Base-by-base conservation (phyloP, 169 alveolate species). In the Miamiensis avidus region DNA sequence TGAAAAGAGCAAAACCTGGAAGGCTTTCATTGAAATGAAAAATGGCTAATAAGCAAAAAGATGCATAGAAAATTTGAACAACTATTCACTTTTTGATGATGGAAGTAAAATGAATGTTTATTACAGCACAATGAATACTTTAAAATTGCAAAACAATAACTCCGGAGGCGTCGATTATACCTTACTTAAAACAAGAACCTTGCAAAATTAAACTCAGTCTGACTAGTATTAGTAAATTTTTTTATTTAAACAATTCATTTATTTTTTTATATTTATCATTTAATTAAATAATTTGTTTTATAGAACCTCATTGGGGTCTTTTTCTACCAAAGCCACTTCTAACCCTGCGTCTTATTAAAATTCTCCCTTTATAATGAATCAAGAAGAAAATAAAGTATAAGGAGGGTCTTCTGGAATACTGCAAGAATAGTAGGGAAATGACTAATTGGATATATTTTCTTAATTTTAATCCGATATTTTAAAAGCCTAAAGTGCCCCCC, bases 101-200 rank as follows among this genome's bases (percentile, higher is more conserved):
- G 72, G 82, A 29, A 78, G 85, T 25, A 79, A 78, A 29, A 85
- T 85, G 89, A 85, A 74, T 33, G 89, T 85, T 82, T 85, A 85
- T 78, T 78, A 72, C 74, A 75, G 85, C 0, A 78, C 69, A 29
- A 72, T 85, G 11, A 69, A 85, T 25, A 26, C 32, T 34, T 75
- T 85, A 31, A 81, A 78, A 34, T 85, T 85, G 34, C 75, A 78
- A 29, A 85, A 85, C 34, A 78, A 78, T 34, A 85, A 85, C 49
- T 85, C 89, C 20, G 89, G 89, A 4, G 89, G 89, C 29, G 85
- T 85, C 25, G 89, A 85, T 34, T 85, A 85, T 75, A 73, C 78
- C n/a, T 74, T 34, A 29, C 76, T 85, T 0, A 79, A n/a, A 33
- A 49, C 20, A 49, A 49, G 26, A 49, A 20, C 20, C 20, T 11